A percentile compares a stretch with the other conserved stretches of the same genome.
These are phyloP conservation scores for Suhomyces maxii DNA, from an alignment of 1,139 yeast species.

Conservation along the genomic window DNA sequence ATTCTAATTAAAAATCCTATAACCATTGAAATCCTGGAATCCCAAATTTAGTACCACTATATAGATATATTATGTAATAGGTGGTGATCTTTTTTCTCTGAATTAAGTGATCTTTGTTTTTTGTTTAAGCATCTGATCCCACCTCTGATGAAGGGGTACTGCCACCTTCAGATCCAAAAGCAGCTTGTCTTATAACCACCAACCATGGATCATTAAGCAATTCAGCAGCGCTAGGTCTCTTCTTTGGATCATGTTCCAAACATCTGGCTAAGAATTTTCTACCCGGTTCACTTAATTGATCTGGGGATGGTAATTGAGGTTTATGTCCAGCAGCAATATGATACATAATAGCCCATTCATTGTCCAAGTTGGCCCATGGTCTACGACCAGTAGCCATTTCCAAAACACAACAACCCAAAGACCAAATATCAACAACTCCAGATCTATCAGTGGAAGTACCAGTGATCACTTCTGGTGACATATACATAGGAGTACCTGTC, in stretches of 20 bases:
- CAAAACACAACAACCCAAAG: slow-evolving; percentile 76
- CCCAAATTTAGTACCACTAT: not conserved
- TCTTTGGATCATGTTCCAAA: slow-evolving; percentile 76
- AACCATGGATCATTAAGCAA: slow-evolving; percentile 91
- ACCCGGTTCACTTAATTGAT: slow-evolving; percentile 77
- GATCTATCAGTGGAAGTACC: slow-evolving; percentile 66
- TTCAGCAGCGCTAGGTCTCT: slow-evolving; percentile 81
- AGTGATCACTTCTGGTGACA: slow-evolving; percentile 96
- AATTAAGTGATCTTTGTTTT: not conserved
- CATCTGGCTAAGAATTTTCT: slow-evolving; percentile 70
- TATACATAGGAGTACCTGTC: slow-evolving; percentile 98
- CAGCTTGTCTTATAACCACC: slow-evolving; percentile 66
- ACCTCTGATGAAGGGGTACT: slow-evolving; percentile 44
- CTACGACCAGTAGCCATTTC: slow-evolving; percentile 84
- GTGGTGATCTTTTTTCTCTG: not conserved
- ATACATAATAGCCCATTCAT: slow-evolving; percentile 98
- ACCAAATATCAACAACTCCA: slow-evolving; percentile 84
- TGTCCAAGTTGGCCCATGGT: slow-evolving; percentile 90
- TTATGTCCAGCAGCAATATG: slow-evolving; percentile 95
- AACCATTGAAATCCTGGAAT: not conserved
- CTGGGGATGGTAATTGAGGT: slow-evolving; percentile 80
- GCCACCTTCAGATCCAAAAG: slow-evolving; percentile 52
- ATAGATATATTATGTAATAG: not conserved
- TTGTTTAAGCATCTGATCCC: slow-evolving; percentile 14
- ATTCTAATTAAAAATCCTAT: not conserved